Conservation (phyloP, 768 basidiomycete species). For the Russula griseocarnosa region DNA sequence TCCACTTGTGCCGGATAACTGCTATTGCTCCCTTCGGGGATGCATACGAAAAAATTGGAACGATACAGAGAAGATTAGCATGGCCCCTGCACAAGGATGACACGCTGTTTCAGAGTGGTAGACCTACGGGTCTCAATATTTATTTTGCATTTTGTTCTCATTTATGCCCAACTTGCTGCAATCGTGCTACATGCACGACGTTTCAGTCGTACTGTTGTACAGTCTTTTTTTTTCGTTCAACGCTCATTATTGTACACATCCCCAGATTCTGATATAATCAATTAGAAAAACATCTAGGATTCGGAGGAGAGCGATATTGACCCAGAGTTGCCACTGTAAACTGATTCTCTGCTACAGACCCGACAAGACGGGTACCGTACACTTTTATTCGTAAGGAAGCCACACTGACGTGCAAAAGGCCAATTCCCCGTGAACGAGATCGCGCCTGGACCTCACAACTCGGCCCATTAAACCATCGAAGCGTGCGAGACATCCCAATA, state of each 20-base stretch:
- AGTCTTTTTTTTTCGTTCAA: too few relatives aligned
- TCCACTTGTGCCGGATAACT: background rate
- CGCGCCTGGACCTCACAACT: conserved; percentile 96
- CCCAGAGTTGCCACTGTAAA: too few relatives aligned
- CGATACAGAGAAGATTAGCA: conserved; percentile 99
- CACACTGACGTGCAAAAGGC: conserved; percentile 42
- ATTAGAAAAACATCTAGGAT: too few relatives aligned
- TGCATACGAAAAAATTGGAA: conserved; percentile 99
- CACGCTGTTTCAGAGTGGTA: conserved; percentile 97
- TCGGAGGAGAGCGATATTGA: too few relatives aligned
- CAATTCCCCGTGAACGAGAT: conserved; percentile 89
- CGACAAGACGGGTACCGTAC: too few relatives aligned
- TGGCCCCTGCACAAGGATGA: conserved; percentile 99
- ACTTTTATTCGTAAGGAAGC: background rate
- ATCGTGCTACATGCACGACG: too few relatives aligned
- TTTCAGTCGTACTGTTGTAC: too few relatives aligned
- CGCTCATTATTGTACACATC: too few relatives aligned
- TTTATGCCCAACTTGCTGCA: background rate
- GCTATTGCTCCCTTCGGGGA: conserved; percentile 75
- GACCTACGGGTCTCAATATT: conserved; percentile 44
- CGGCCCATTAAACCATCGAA: conserved; percentile 98
- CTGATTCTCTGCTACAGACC: too few relatives aligned
- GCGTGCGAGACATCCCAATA: conserved; percentile 96
- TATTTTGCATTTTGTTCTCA: conserved; percentile 29
- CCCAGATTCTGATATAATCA: too few relatives aligned